A percentile compares a stretch with the other conserved stretches of the same genome.
Evolutionary conservation across 2,329 filamentous ascomycete species (phyloP).

Genomic region (Pseudogymnoascus sp.): DNA sequence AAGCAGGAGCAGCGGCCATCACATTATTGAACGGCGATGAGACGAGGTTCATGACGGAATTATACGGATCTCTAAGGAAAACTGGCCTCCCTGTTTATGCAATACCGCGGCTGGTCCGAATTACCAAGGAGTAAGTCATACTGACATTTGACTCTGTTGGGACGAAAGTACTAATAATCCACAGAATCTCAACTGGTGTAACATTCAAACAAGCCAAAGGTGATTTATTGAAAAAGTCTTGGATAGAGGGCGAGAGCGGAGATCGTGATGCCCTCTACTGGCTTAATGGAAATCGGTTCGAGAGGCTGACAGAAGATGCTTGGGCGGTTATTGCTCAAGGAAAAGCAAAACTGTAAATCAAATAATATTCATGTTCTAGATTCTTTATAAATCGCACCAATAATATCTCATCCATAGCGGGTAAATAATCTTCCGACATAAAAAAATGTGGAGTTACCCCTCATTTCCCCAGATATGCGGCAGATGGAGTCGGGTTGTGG

Average conservation of each 20-base stretch:
- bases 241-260: constrained; percentile 29
- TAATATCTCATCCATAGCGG: background rate
- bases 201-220: constrained; percentile 44
- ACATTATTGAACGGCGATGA: constrained; percentile 33
- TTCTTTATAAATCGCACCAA: background rate
- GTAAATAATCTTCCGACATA: background rate
- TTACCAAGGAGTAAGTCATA: constrained; percentile 36
- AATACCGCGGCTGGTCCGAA: constrained; percentile 39
- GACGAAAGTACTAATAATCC: background rate
- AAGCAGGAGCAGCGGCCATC: constrained; percentile 40
- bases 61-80: constrained; percentile 34
- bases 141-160: background rate
- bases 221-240: constrained; percentile 36
- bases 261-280: constrained; percentile 36
- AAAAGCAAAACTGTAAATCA: constrained; percentile 34
- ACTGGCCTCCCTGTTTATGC: constrained; percentile 41
- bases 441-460: background rate
- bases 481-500: background rate
- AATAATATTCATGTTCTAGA: background rate
- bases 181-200: constrained; percentile 36
- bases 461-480: background rate
- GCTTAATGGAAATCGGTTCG: constrained; percentile 35
- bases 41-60: constrained; percentile 30
- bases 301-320: constrained; percentile 30
- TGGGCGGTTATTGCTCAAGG: constrained; percentile 38